Evolutionary conservation across 2,329 filamentous ascomycete genomes (phyloP).

Genomic region (Colletotrichum abscissum): DNA sequence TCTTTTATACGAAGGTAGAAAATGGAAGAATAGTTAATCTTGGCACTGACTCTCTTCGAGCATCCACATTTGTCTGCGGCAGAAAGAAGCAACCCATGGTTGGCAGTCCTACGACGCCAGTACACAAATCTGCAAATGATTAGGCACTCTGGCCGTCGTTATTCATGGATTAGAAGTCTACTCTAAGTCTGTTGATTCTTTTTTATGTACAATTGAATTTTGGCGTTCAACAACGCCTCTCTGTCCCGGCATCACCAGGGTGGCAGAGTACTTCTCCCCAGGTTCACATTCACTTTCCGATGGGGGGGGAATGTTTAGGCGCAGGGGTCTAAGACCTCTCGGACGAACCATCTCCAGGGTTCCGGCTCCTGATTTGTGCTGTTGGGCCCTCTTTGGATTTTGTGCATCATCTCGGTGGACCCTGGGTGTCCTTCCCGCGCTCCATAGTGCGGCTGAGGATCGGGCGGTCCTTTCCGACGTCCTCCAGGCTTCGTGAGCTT

Average conservation of each 20-base stretch:
- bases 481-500: background rate
- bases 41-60: too few species aligned
- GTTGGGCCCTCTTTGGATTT: background rate
- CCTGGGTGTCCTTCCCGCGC: background rate
- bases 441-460: background rate
- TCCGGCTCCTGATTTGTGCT: too few species aligned
- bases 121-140: background rate
- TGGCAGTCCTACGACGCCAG: background rate
- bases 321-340: background rate
- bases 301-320: background rate
- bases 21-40: slow-evolving; percentile 14
- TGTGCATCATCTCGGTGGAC: background rate
- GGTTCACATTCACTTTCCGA: background rate
- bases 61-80: too few species aligned
- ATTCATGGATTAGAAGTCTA: slow-evolving; percentile 1
- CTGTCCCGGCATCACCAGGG: background rate
- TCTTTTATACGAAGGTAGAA: slow-evolving; percentile 9
- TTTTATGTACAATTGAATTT: background rate
- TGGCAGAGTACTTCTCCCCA: background rate
- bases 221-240: background rate
- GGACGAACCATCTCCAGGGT: background rate
- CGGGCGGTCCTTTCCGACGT: background rate
- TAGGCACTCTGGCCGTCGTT: background rate
- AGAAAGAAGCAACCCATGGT: background rate
- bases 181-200: background rate